These are phyloP conservation scores for Fusarium sp. DNA, from an alignment of 2,329 filamentous ascomycete genomes.

Conservation along the genomic window DNA sequence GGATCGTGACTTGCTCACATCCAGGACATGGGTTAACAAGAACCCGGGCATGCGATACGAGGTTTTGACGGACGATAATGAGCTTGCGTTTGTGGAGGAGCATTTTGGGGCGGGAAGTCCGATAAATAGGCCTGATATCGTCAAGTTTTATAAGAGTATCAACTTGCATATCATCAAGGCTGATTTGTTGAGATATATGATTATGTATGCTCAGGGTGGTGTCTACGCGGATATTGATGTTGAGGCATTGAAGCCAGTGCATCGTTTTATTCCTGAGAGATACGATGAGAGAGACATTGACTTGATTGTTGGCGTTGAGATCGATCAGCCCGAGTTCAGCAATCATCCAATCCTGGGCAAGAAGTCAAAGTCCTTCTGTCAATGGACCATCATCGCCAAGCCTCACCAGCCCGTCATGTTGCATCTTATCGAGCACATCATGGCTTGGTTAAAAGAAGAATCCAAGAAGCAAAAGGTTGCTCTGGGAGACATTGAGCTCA, in stretches of 20 bases:
- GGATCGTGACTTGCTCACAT: constrained; percentile 68
- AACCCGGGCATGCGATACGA: constrained; percentile 76
- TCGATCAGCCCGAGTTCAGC: constrained; percentile 73
- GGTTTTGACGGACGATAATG: constrained; percentile 75
- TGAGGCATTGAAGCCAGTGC: constrained; percentile 50
- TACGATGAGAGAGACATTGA: constrained; percentile 73
- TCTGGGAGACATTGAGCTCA: constrained; percentile 70
- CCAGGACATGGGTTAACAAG: constrained; percentile 72
- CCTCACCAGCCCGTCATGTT: constrained; percentile 75
- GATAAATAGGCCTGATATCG: constrained; percentile 71
- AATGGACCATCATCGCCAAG: constrained; percentile 80
- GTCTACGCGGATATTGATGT: constrained; percentile 70
- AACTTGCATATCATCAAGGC: constrained; percentile 73
- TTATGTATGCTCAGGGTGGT: constrained; percentile 79
- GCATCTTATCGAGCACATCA: constrained; percentile 73
- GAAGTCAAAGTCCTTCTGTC: constrained; percentile 77
- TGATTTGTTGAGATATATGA: constrained; percentile 75
- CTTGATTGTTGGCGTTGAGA: constrained; percentile 76
- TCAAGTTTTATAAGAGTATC: constrained; percentile 68
- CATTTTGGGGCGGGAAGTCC: constrained; percentile 76
- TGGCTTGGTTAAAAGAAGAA: constrained; percentile 71
- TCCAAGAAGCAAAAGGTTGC: constrained; percentile 67
- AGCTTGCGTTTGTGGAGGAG: constrained; percentile 73
- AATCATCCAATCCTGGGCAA: constrained; percentile 73
- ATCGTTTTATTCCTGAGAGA: constrained; percentile 58